Percentiles rank a stretch among this genome's conserved stretches.
phyloP scores from a whole-genome alignment of 2,329 filamentous ascomycete species.

The Raffaelea albimanens region DNA sequence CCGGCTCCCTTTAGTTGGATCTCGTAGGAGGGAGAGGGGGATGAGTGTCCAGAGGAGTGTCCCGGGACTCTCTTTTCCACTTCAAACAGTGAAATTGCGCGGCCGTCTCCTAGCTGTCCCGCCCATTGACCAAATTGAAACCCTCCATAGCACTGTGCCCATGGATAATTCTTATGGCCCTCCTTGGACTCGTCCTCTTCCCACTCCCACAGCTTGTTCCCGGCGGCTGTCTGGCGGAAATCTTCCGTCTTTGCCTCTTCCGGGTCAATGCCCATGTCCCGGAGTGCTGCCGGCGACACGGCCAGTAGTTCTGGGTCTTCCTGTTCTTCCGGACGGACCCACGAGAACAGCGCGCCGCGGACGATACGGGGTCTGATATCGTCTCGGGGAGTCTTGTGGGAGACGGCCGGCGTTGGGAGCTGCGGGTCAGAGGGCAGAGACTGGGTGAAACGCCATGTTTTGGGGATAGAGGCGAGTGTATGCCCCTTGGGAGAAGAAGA shows the following conservation, averaged over 20 bases:
- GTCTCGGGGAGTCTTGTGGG: conserved; percentile 70
- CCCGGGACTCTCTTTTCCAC: too few relatives aligned
- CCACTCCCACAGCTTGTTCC: conserved; percentile 76
- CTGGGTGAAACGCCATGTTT: conserved; percentile 57
- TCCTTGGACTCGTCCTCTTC: conserved; percentile 37
- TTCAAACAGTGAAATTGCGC: conserved; percentile 92
- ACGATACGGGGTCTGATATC: conserved; percentile 74
- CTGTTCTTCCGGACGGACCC: conserved; percentile 70
- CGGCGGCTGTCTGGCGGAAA: conserved; percentile 69
- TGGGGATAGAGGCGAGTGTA: conserved; percentile 47
- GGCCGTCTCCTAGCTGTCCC: conserved; percentile 87
- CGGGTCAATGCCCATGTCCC: conserved; percentile 65
- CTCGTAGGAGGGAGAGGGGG: conserved; percentile 64
- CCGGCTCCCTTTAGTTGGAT: conserved; percentile 92
- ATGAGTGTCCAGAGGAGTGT: too few relatives aligned
- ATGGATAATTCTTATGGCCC: conserved; percentile 54
- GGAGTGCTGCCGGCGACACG: conserved; percentile 69
- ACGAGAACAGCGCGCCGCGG: conserved; percentile 78
- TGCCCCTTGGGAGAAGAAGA: background rate
- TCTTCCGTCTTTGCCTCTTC: conserved; percentile 62
- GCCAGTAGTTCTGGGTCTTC: conserved; percentile 69
- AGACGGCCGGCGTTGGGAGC: conserved; percentile 72
- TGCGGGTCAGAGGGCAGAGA: conserved; percentile 64
- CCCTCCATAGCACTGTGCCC: conserved; percentile 97
- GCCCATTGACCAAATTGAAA: conserved; percentile 80